phyloP scores from a whole-genome alignment of 1,284 basidiomycete genomes.

The Heliocybe sulcata region DNA sequence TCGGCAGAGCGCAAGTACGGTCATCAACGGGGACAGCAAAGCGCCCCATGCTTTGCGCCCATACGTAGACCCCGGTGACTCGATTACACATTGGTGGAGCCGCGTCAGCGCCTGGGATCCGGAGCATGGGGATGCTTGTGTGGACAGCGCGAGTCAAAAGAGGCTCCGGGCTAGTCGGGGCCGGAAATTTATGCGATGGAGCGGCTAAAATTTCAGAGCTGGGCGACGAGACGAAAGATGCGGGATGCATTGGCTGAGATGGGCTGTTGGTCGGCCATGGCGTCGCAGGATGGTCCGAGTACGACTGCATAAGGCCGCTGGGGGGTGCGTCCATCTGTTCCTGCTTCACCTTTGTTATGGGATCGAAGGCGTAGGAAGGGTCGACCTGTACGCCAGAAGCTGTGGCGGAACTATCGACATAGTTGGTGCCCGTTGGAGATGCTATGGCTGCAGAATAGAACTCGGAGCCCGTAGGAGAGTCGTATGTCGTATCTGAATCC shows the following conservation, averaged over 20 bases:
- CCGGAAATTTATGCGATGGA: background rate
- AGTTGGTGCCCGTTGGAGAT: background rate
- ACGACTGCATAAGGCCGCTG: background rate
- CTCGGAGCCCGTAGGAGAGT: background rate
- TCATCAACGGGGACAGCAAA: slow-evolving; percentile 46
- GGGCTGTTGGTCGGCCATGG: background rate
- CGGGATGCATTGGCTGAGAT: background rate
- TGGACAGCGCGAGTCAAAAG: background rate
- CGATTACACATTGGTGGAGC: slow-evolving; percentile 7
- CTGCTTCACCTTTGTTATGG: no score
- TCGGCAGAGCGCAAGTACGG: slow-evolving; percentile 27
- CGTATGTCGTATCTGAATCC: background rate
- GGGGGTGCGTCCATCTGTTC: no score
- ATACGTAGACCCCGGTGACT: slow-evolving; percentile 39
- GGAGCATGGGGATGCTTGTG: background rate
- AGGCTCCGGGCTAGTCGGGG: background rate
- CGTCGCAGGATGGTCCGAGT: background rate
- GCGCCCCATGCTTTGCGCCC: slow-evolving; percentile 53
- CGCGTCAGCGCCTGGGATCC: background rate
- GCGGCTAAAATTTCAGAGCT: background rate
- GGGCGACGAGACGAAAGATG: background rate
- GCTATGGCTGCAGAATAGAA: background rate
- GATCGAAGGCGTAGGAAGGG: no score
- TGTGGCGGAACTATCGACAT: background rate
- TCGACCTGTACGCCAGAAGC: background rate